Conservation (phyloP, 371 early-diverging fungal species). For the Encephalitozoon hellem region DNA sequence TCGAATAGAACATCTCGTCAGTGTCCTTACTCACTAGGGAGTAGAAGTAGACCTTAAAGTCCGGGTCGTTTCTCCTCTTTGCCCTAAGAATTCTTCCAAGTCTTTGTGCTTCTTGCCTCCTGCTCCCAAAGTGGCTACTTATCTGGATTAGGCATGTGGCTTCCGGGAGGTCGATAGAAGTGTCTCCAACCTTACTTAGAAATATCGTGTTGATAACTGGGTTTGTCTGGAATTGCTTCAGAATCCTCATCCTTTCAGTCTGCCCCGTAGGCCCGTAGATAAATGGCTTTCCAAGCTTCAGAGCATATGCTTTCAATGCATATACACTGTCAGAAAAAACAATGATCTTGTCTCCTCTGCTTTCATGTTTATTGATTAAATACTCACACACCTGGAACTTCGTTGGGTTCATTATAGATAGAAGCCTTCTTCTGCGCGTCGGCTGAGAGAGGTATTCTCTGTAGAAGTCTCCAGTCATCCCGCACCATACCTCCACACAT, state of each 20-base stretch:
- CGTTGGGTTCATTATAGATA: constrained; percentile 92
- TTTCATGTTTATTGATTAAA: constrained; percentile 83
- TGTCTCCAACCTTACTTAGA: constrained; percentile 96
- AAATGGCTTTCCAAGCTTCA: constrained; percentile 75
- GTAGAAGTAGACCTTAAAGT: constrained; percentile 92
- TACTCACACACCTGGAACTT: constrained; percentile 95
- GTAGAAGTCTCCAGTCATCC: constrained; percentile 94
- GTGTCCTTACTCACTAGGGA: constrained; percentile 92
- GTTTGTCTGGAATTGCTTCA: constrained; percentile 86
- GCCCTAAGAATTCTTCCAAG: constrained; percentile 86
- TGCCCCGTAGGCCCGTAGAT: constrained; percentile 92
- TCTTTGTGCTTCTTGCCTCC: constrained; percentile 98
- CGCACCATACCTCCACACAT: constrained; percentile 98
- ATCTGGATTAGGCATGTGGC: constrained; percentile 96
- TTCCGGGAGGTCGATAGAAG: constrained; percentile 96
- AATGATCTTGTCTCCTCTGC: constrained; percentile 93
- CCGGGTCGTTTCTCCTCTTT: constrained; percentile 82
- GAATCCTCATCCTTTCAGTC: constrained; percentile 81
- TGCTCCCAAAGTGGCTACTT: constrained; percentile 91
- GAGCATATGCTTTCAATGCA: constrained; percentile 86
- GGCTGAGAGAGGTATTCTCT: constrained; percentile 70
- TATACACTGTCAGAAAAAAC: constrained; percentile 97
- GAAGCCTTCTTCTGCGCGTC: constrained; percentile 66
- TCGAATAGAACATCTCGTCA: constrained; percentile 94
- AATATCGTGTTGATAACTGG: constrained; percentile 86